phyloP scores from a whole-genome alignment of 306 rosid genomes.

The Vicia faba region DNA sequence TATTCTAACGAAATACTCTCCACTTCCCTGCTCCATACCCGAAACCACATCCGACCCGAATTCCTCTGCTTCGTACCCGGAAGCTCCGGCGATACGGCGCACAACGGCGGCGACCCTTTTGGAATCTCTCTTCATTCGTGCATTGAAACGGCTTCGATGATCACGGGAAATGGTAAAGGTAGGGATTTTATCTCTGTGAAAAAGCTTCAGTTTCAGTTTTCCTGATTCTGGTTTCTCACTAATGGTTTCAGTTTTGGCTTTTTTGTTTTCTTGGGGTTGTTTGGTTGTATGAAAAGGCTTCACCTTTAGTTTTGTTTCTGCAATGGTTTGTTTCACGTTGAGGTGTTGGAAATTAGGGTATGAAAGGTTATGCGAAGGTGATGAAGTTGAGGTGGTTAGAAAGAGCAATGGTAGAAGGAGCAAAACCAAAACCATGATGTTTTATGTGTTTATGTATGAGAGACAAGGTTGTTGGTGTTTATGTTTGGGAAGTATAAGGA shows the following conservation, averaged over 20 bases:
- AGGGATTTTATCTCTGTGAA: slow-evolving; percentile 69
- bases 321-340: slow-evolving; percentile 37
- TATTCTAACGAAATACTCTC: slow-evolving; percentile 82
- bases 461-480: slow-evolving; percentile 19
- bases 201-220: slow-evolving; percentile 55
- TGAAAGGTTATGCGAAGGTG: slow-evolving; percentile 30
- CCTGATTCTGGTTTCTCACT: slow-evolving; percentile 18
- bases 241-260: neutral
- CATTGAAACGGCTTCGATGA: slow-evolving; percentile 44
- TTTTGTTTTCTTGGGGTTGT: slow-evolving; percentile 2
- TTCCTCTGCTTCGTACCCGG: slow-evolving; percentile 36
- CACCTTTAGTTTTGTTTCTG: slow-evolving; percentile 25
- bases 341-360: slow-evolving; percentile 48
- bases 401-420: slow-evolving; percentile 27
- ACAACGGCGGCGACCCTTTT: slow-evolving; percentile 55
- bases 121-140: slow-evolving; percentile 65
- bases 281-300: slow-evolving; percentile 20
- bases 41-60: slow-evolving; percentile 92
- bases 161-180: slow-evolving; percentile 9
- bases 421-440: slow-evolving; percentile 27
- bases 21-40: slow-evolving; percentile 92
- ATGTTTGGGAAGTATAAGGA: neutral
- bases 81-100: slow-evolving; percentile 40
- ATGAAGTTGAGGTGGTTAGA: slow-evolving; percentile 19
- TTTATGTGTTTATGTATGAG: slow-evolving; percentile 11